Base-by-base conservation (phyloP, 805 yeast species). In the Zygoascus tannicola region DNA sequence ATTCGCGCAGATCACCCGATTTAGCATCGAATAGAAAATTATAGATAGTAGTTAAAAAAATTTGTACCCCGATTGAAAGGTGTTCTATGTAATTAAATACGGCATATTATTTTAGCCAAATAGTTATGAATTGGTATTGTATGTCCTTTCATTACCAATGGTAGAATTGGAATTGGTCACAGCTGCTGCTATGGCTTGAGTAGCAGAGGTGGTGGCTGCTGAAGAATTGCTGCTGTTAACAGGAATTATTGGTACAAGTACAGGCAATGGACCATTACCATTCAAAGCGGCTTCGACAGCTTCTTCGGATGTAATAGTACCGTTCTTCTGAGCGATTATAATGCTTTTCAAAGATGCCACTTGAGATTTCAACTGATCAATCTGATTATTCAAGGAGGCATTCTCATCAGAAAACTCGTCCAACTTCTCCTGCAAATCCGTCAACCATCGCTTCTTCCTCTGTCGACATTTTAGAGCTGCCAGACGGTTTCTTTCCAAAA, bases 391-490 rank as follows among this genome's bases (percentile, higher is more conserved):
- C 41, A 87, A 63, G 34, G 76, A 76, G 19, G 81, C 75, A 62
- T 84, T 86, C 49, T 87, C 88, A 8, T 70, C 62, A 15, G 83
- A 71, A 58, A 79, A 85, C 54, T 75, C 79, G 36, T 77, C 72
- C 43, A 86, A 70, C 58, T 87, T 94, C 38, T 72, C 76, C 59
- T 87, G 94, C 76, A 92, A 81, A 53, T 81, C 82, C 46, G 76
- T 79, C 28, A 87, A 75, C 70, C 82, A 81, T 59, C 85, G 86
- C 67, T 92, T 92, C 70, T 92, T 92, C 45, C 97, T 75, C 63
- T 85, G 94, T 47, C 98, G 76, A 68, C 97, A 92, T 59, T 87
- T 88, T 20, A 92, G 78, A 0, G 98, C 98, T 0, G 98, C 98
- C 7, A 92, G 77, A 46, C 98, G 73, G 62, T 92, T 92, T 50